Evolutionary conservation across 2,329 filamentous ascomycete species (phyloP).

Genomic region (Cladophialophora carrionii): DNA sequence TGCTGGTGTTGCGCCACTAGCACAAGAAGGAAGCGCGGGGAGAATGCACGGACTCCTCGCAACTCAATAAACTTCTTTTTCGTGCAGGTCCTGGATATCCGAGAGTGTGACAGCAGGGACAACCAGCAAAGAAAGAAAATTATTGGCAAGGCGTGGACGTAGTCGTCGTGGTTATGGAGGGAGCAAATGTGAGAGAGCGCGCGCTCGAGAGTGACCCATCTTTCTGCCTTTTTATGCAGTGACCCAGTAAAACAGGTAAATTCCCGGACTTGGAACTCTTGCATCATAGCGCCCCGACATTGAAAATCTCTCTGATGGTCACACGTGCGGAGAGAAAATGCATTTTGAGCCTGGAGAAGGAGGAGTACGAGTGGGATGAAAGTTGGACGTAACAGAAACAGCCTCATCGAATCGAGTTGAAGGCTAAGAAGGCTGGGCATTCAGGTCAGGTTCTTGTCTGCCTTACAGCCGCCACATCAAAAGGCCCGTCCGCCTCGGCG

Average conservation of each 20-base stretch:
- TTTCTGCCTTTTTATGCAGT: not conserved
- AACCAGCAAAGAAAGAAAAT: not conserved
- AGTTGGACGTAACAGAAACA: constrained; percentile 35
- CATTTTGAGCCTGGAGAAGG: constrained; percentile 5
- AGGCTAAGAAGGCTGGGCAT: constrained; percentile 17
- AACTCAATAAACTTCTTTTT: not conserved
- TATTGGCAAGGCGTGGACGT: not conserved
- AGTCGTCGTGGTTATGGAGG: not conserved
- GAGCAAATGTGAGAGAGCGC: not conserved
- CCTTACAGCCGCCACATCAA: not conserved
- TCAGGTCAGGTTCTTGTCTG: constrained; percentile 9
- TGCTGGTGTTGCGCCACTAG: not conserved
- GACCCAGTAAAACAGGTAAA: constrained; percentile 5
- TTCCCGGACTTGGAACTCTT: constrained; percentile 1
- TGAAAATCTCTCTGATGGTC: constrained; percentile 26
- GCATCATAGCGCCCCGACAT: constrained; percentile 18
- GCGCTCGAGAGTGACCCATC: not conserved
- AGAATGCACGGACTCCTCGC: not conserved
- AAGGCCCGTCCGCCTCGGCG: not conserved
- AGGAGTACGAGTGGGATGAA: constrained; percentile 1
- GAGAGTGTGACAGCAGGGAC: not conserved
- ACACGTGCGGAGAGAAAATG: constrained; percentile 34
- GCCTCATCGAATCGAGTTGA: constrained; percentile 22
- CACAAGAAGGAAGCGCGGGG: not conserved
- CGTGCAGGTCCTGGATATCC: not conserved